Conservation (phyloP, 768 basidiomycete genomes). For the Boletus sp. region DNA sequence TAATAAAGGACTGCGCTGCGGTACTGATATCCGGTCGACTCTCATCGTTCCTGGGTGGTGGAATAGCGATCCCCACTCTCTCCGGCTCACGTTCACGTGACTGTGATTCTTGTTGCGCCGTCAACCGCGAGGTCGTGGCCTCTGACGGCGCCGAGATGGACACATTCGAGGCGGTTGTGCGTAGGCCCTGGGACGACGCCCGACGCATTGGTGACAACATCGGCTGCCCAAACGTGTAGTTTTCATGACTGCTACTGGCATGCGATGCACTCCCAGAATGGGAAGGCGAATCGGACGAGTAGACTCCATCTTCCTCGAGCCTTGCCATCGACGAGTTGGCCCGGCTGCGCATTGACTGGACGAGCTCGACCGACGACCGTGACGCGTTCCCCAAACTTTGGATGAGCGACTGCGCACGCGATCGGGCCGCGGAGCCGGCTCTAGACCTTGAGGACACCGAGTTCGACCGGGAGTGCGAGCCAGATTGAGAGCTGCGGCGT, state of each 20-base stretch:
- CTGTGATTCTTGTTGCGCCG: slow-evolving; percentile 15
- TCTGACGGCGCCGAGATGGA: slow-evolving; percentile 28
- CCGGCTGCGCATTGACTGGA: slow-evolving; percentile 48
- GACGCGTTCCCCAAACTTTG: slow-evolving; percentile 63
- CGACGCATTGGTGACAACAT: slow-evolving; percentile 35
- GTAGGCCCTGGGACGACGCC: slow-evolving; percentile 18
- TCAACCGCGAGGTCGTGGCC: slow-evolving; percentile 24
- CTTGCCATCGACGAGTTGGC: slow-evolving; percentile 70
- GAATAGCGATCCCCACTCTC: slow-evolving; percentile 29
- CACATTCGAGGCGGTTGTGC: slow-evolving; percentile 14
- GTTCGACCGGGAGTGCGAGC: slow-evolving; percentile 29
- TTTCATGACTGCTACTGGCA: slow-evolving; percentile 50
- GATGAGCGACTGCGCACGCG: slow-evolving; percentile 64
- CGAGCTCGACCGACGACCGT: slow-evolving; percentile 57
- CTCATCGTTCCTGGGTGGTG: slow-evolving; percentile 23
- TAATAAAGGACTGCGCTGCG: slow-evolving; percentile 66
- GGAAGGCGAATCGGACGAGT: slow-evolving; percentile 35
- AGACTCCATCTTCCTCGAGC: slow-evolving; percentile 53
- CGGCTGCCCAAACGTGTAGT: slow-evolving; percentile 72
- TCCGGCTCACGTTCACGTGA: slow-evolving; percentile 15
- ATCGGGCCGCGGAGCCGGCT: slow-evolving; percentile 54
- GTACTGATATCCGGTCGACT: slow-evolving; percentile 66
- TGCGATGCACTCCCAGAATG: slow-evolving; percentile 48
- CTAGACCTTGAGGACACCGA: slow-evolving; percentile 39
- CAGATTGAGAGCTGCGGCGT: slow-evolving; percentile 37